Evolutionary conservation across 2,329 filamentous ascomycete genomes (phyloP).

Genomic region (Fusarium sp.): DNA sequence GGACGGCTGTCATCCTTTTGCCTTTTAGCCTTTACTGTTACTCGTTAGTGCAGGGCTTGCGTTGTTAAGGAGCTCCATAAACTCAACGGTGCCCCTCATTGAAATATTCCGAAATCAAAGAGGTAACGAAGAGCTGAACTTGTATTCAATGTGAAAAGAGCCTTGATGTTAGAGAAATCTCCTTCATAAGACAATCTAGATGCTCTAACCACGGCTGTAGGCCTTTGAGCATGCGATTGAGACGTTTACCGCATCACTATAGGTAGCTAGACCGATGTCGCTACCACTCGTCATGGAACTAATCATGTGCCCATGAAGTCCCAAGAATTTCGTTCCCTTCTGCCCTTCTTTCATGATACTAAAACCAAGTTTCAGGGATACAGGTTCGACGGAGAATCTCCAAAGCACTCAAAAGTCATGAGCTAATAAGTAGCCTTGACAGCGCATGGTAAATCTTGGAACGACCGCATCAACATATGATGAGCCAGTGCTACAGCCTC

Average conservation of each 20-base stretch:
- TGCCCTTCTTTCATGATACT: background rate
- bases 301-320: background rate
- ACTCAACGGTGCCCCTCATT: conserved; percentile 6
- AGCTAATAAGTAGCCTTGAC: background rate
- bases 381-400: background rate
- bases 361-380: background rate
- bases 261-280: background rate
- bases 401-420: background rate
- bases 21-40: background rate
- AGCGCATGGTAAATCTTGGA: background rate
- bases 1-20: background rate
- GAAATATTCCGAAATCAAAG: background rate
- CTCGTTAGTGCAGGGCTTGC: conserved; percentile 6
- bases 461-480: background rate
- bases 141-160: background rate
- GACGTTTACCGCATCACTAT: background rate
- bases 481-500: background rate
- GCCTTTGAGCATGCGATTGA: background rate
- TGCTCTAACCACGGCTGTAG: background rate
- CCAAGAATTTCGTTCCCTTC: background rate
- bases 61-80: conserved; percentile 4
- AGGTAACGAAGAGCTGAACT: background rate
- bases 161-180: background rate
- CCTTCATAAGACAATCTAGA: background rate
- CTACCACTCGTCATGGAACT: background rate